A percentile compares a stretch with the other conserved stretches of the same genome.
These are phyloP conservation scores for Macrotyloma uniflorum DNA, from an alignment of 306 rosid genomes.

Conservation along the genomic window DNA sequence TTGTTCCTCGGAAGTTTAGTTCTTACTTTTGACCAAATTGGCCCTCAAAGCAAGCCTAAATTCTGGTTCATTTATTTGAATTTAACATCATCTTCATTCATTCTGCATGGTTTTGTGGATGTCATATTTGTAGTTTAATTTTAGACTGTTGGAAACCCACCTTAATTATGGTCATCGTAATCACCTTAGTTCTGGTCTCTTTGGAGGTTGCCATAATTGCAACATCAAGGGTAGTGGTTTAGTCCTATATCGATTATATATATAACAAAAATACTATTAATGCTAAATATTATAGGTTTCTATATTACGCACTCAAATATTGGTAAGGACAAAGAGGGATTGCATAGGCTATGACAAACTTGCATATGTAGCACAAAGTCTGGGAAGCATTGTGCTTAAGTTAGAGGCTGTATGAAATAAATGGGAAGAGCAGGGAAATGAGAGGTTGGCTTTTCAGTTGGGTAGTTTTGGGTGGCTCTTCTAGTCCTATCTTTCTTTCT, in stretches of 20 bases:
- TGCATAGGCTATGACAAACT: neutral
- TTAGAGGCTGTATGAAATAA: neutral
- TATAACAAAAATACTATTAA: neutral
- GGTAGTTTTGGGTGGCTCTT: conserved; percentile 16
- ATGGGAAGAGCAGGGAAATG: neutral
- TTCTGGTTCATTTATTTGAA: conserved; percentile 24
- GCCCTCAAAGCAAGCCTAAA: neutral
- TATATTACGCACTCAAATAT: neutral
- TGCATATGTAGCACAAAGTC: no score
- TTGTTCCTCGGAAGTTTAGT: conserved; percentile 18
- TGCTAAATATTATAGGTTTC: conserved; percentile 11
- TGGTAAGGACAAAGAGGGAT: neutral
- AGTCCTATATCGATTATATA: no score
- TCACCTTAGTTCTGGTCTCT: no score
- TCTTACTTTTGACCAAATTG: conserved; percentile 17
- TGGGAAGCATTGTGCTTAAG: neutral
- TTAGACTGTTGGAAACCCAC: neutral
- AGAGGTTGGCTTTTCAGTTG: neutral
- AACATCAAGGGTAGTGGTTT: no score
- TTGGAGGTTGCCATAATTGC: no score
- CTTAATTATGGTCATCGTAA: no score
- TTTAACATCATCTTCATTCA: neutral
- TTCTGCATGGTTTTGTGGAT: conserved; percentile 14
- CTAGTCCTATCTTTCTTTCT: neutral
- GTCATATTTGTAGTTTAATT: conserved; percentile 7